phyloP scores from a whole-genome alignment of 2,329 filamentous ascomycete genomes.

The Sclerotinia borealis region DNA sequence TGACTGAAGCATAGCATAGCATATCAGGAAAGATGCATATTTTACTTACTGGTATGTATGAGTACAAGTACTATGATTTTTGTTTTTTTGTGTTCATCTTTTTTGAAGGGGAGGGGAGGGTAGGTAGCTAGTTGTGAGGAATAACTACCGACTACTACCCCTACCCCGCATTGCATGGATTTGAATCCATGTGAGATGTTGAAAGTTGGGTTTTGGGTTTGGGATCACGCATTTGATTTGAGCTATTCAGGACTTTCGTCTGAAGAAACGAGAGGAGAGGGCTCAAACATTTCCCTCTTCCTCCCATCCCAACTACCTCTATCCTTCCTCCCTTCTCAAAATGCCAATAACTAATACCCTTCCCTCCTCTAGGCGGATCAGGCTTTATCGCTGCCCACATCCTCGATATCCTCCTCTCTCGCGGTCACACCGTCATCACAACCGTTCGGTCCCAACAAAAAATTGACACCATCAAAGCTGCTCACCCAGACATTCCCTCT shows the following conservation, averaged over 20 bases:
- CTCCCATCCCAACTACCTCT: not conserved
- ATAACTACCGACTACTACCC: no score
- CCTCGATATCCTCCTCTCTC: slow-evolving; percentile 41
- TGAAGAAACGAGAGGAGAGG: slow-evolving; percentile 16
- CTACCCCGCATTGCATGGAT: not conserved
- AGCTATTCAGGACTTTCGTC: not conserved
- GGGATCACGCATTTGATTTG: not conserved
- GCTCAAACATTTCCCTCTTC: slow-evolving; percentile 19
- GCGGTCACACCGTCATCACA: slow-evolving; percentile 35
- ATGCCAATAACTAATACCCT: not conserved
- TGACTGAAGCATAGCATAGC: no score
- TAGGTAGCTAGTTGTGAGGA: not conserved
- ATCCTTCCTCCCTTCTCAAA: not conserved
- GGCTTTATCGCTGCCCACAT: slow-evolving; percentile 51
- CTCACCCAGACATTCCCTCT: slow-evolving; percentile 40
- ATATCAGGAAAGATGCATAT: not conserved
- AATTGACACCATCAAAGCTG: slow-evolving; percentile 38
- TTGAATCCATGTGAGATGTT: not conserved
- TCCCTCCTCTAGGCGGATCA: slow-evolving; percentile 36
- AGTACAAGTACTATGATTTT: no score
- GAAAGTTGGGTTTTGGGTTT: not conserved
- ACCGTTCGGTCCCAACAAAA: slow-evolving; percentile 45
- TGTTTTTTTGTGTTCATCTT: no score
- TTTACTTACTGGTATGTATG: slow-evolving; percentile 7
- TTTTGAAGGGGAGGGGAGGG: not conserved